These are phyloP conservation scores for Adansonia rubrostipa DNA, from an alignment of 441 rosid species.

Conservation along the genomic window DNA sequence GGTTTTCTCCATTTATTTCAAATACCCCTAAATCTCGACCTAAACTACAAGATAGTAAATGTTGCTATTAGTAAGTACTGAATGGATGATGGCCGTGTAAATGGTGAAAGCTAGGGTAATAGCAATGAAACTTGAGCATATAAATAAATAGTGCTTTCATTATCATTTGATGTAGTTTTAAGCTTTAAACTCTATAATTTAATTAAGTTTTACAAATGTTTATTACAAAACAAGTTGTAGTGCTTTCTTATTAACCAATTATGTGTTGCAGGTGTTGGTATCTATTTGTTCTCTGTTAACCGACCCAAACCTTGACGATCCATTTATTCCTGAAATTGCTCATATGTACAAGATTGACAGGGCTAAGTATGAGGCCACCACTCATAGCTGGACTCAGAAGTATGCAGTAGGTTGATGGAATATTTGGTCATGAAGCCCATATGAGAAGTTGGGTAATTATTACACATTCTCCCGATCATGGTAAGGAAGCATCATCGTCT, in stretches of 20 bases:
- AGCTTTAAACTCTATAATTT: neutral
- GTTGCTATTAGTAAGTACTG: neutral
- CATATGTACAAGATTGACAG: conserved; percentile 35
- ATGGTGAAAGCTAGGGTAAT: neutral
- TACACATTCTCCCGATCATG: no score
- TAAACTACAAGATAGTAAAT: neutral
- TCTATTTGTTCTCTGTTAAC: conserved; percentile 37
- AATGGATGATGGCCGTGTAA: neutral
- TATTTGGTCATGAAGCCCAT: no score
- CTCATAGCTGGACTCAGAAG: conserved; percentile 35
- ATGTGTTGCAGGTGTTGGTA: conserved; percentile 25
- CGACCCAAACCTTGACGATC: conserved; percentile 38
- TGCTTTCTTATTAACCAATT: neutral
- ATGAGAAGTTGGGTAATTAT: no score
- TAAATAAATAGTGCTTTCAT: no score
- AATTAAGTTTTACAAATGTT: neutral
- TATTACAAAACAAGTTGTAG: neutral
- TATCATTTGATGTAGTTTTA: neutral
- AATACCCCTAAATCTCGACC: no score
- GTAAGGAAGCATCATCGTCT: no score
- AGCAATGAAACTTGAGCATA: no score
- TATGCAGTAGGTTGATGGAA: conserved; percentile 21
- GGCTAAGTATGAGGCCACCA: conserved; percentile 32
- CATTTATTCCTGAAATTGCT: conserved; percentile 35
- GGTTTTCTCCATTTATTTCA: neutral